Evolutionary conservation across 805 yeast genomes (phyloP), one percentile per base, ranked within the genome.

Genomic region (Danielia oregonensis): DNA sequence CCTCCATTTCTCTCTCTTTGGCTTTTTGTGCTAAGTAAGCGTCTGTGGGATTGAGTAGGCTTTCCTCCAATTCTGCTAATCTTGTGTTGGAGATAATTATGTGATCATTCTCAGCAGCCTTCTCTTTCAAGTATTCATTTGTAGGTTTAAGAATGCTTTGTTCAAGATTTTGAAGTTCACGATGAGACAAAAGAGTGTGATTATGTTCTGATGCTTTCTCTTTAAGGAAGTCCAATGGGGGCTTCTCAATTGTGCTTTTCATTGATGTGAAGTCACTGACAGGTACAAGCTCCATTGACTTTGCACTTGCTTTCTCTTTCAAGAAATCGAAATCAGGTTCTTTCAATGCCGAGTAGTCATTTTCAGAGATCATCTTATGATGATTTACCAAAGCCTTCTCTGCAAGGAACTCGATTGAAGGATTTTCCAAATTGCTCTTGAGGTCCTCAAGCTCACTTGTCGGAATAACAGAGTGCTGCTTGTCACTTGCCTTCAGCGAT

Each of bases 271-370:
- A n/a, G n/a, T n/a, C n/a, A n/a, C n/a, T n/a, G n/a, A n/a, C n/a
- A 19, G 22, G 22, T 7, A 19, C 22, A 7, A 19, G 22, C 9
- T 9, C 9, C 22, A 19, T 7, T 19, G 22, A 19, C 22, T 19
- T n/a, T n/a, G n/a, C n/a, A n/a, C n/a, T n/a, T n/a, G 38, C 38
- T 19, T 25, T 33, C 12, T 13, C 29, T 14, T 29, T 28, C 35
- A 37, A 37, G 29, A 29, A 37, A 8, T 28, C 29, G 4, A 61
- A 18, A 6, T 62, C 34, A 5, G 68, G 63, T 5, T 19, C n/a
- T 4, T 33, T 23, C 5, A 29, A 26, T 15, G 19, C 19, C 8
- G 49, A 48, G 14, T 38, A 29, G 10, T 34, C 35, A 9, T 31
- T 36, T n/a, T n/a, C n/a, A n/a, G n/a, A n/a, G n/a, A n/a, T n/a